phyloP scores from a whole-genome alignment of 2,329 filamentous ascomycete genomes.

The Botryosphaeria dothidea region DNA sequence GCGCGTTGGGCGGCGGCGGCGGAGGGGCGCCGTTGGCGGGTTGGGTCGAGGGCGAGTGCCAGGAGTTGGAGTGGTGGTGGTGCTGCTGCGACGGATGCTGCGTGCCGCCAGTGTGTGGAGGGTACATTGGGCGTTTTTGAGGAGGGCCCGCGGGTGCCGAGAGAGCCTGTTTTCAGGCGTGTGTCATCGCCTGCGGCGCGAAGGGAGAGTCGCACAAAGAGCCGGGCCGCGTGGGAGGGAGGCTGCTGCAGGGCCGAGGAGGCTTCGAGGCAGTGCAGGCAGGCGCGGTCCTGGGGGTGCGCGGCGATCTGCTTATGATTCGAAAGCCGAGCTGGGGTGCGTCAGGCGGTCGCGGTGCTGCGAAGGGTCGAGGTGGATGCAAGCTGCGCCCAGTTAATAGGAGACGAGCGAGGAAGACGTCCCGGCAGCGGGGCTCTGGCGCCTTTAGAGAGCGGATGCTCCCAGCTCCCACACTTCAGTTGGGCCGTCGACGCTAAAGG shows the following conservation, averaged over 20 bases:
- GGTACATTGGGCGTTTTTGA: constrained; percentile 21
- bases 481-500: constrained; percentile 15
- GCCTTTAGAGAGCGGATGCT: constrained; percentile 18
- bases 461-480: constrained; percentile 11
- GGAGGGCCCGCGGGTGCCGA: constrained; percentile 12
- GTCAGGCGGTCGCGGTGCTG: constrained; percentile 14
- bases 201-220: constrained; percentile 9
- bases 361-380: constrained; percentile 17
- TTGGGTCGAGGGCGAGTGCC: constrained; percentile 24
- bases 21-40: constrained; percentile 14
- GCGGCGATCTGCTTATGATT: constrained; percentile 18
- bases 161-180: constrained; percentile 14
- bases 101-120: constrained; percentile 24
- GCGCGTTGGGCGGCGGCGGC: neutral
- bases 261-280: constrained; percentile 15
- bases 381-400: constrained; percentile 18
- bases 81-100: constrained; percentile 32
- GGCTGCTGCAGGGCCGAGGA: constrained; percentile 13
- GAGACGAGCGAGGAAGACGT: constrained; percentile 18
- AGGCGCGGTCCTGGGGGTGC: constrained; percentile 7
- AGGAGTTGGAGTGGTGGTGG: constrained; percentile 20
- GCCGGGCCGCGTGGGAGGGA: constrained; percentile 14
- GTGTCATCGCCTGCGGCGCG: constrained; percentile 9
- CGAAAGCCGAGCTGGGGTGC: constrained; percentile 13
- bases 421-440: constrained; percentile 17